Evolutionary conservation across 139 green algal genomes (phyloP), one percentile per base, ranked within the genome.

Genomic region (Chlamydomonas incerta): DNA sequence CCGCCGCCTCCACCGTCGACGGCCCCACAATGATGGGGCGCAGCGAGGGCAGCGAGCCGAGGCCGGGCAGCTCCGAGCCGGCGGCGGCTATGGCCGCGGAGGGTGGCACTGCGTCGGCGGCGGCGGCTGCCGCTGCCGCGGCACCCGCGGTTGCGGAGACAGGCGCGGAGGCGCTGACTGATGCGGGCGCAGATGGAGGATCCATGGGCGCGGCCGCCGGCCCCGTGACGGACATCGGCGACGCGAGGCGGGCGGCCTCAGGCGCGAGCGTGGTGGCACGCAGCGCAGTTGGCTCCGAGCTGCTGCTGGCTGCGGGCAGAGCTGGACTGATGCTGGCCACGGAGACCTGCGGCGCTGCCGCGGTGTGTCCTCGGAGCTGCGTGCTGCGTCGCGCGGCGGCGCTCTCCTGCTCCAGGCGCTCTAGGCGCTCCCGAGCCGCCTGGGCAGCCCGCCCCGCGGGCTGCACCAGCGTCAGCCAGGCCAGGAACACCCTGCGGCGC

Each of bases 401-500:
- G 63, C 63, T 70, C 63, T 23, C 20, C 62, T 68, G 55, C 21
- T 63, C 11, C 33, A 69, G 23, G 0, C 11, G 33, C 21, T 74
- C 77, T 47, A 82, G 75, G 60, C 41, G 29, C 5, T 62, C 75
- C 1, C 20, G 35, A 3, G 60, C 76, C 9, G 62, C 62, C 0
- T 65, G 14, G 31, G 79, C 79, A 31, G 79, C 67, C 8, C 79
- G 65, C 20, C 66, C 66, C 15, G n/a, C 65, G 10, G 79, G 67
- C 10, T 85, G 66, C 10, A 85, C 46, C 31, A 75, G 47, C 14
- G 79, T 68, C 3, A 33, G 29, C 79, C 79, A 85, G 2, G 76
- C 76, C 34, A 60, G 62, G 76, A 83, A 83, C 1, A 50, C 62
- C 29, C 76, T 83, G 33, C 28, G 34, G 3, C 46, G 26, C 58